Percentiles rank a stretch among this genome's conserved stretches.
Conservation (phyloP, 2,329 filamentous ascomycete species). For the Paecilomyces sp. region DNA sequence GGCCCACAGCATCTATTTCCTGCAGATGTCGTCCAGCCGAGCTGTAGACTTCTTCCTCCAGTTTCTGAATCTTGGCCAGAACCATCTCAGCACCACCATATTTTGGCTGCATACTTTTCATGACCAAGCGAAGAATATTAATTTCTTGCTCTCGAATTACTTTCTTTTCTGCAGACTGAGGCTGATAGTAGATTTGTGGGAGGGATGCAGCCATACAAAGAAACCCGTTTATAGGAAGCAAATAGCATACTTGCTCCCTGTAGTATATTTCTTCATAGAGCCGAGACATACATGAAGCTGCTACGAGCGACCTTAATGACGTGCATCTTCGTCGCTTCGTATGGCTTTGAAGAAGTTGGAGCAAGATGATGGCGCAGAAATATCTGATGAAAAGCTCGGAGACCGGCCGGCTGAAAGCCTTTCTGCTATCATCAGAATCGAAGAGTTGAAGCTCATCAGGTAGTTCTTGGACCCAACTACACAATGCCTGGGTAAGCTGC, state of each 20-base stretch:
- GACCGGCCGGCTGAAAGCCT: constrained; percentile 1
- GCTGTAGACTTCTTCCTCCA: not conserved
- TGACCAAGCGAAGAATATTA: constrained; percentile 1
- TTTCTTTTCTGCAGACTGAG: not conserved
- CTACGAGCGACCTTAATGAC: constrained; percentile 1
- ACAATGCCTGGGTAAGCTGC: not conserved
- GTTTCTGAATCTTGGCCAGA: constrained; percentile 1
- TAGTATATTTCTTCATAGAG: constrained; percentile 4
- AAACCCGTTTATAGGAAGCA: constrained; percentile 1
- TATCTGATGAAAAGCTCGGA: constrained; percentile 3
- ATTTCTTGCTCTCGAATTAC: not conserved
- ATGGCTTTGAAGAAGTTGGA: constrained; percentile 1
- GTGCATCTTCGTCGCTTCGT: not conserved
- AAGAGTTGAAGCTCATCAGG: constrained; percentile 2
- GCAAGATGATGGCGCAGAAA: constrained; percentile 2
- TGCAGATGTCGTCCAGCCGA: too few species aligned
- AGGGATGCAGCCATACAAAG: constrained; percentile 3
- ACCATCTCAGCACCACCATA: constrained; percentile 4
- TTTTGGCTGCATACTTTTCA: constrained; percentile 2
- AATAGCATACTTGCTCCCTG: constrained; percentile 2
- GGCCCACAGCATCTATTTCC: too few species aligned
- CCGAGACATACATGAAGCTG: constrained; percentile 2
- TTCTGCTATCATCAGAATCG: not conserved
- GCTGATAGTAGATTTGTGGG: not conserved
- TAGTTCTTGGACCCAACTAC: constrained; percentile 1